Evolutionary conservation across 2,329 filamentous ascomycete genomes (phyloP).

Genomic region (Cordyceps javanica): DNA sequence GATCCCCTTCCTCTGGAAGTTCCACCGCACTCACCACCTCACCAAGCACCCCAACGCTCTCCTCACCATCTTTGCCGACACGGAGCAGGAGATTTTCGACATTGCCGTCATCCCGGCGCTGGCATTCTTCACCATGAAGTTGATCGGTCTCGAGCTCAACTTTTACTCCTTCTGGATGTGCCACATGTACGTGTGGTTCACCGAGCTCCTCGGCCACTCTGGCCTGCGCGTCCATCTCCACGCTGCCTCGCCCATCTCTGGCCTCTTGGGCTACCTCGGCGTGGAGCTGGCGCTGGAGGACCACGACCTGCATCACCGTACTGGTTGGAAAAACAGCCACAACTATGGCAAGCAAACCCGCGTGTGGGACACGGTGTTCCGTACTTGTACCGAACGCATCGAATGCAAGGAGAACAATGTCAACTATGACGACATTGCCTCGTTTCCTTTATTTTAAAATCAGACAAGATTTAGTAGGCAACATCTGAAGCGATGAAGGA

Average conservation of each 20-base stretch:
- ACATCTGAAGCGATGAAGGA: background rate
- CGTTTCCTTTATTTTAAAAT: slow-evolving; percentile 1
- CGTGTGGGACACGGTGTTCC: slow-evolving; percentile 6
- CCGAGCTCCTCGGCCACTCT: slow-evolving; percentile 33
- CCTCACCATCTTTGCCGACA: slow-evolving; percentile 35
- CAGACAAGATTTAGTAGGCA: too few species aligned
- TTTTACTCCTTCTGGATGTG: slow-evolving; percentile 43
- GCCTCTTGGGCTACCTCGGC: slow-evolving; percentile 27
- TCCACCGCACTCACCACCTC: slow-evolving; percentile 38
- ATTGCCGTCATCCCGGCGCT: slow-evolving; percentile 34
- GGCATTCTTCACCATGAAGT: slow-evolving; percentile 30
- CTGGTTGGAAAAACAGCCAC: slow-evolving; percentile 24
- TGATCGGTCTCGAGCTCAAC: slow-evolving; percentile 32
- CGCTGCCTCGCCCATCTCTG: slow-evolving; percentile 28
- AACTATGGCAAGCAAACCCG: slow-evolving; percentile 11
- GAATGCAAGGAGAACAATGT: slow-evolving; percentile 9
- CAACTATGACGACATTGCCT: slow-evolving; percentile 5
- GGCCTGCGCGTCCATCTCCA: slow-evolving; percentile 31
- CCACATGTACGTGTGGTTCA: slow-evolving; percentile 35
- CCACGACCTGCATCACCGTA: slow-evolving; percentile 33
- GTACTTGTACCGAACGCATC: background rate
- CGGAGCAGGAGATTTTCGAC: slow-evolving; percentile 36
- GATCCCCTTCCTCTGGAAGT: slow-evolving; percentile 28
- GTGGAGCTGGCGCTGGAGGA: slow-evolving; percentile 36
- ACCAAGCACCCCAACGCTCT: slow-evolving; percentile 37